Evolutionary conservation across 2,329 filamentous ascomycete genomes (phyloP).

Genomic region (Diplodia scrobiculata): DNA sequence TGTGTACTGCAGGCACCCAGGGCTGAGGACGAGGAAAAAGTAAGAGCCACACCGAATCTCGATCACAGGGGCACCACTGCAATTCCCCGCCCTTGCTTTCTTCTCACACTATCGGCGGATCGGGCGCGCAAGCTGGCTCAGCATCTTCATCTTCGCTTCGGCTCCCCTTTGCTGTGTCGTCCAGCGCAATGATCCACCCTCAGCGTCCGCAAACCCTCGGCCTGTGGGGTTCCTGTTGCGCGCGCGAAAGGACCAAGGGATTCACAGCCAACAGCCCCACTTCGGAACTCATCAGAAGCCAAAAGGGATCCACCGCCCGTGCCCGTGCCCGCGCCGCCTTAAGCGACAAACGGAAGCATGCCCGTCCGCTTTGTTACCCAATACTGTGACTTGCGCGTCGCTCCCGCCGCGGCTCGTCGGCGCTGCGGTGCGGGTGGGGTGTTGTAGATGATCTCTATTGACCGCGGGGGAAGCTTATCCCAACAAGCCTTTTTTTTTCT

Average conservation of each 20-base stretch:
- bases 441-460: neutral
- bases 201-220: neutral
- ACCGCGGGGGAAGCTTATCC: neutral
- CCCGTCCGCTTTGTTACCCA: constrained; percentile 2
- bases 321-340: neutral
- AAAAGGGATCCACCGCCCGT: neutral
- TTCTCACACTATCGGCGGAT: neutral
- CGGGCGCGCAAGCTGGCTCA: neutral
- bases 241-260: too few species aligned
- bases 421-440: neutral
- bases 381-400: constrained; percentile 2
- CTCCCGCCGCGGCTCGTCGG: neutral
- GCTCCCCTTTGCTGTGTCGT: neutral
- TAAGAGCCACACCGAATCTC: neutral
- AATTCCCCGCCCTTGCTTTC: neutral
- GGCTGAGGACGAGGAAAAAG: neutral
- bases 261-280: too few species aligned
- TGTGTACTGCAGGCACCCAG: neutral
- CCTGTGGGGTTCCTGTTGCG: neutral
- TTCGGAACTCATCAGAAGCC: neutral
- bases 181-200: constrained; percentile 2
- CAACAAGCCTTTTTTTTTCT: constrained; percentile 1
- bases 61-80: neutral
- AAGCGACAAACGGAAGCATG: constrained; percentile 16
- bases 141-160: neutral